Evolutionary conservation across 179 eudicot species (phyloP).

Genomic region (Carnegiea gigantea): DNA sequence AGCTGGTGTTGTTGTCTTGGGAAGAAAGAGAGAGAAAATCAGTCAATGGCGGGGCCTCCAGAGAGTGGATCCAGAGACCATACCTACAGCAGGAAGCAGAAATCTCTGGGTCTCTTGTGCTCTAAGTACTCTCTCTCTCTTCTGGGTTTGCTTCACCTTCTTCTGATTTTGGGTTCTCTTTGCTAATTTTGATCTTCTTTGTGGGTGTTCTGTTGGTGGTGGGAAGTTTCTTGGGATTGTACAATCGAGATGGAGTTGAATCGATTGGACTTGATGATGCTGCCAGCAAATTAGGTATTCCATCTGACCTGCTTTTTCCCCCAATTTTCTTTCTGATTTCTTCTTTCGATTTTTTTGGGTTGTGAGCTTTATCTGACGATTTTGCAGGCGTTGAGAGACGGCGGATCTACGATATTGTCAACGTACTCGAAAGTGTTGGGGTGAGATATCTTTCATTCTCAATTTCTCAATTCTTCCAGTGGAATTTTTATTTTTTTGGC

Average conservation of each 20-base stretch:
- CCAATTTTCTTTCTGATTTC: background rate
- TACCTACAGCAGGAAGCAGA: slow-evolving; percentile 75
- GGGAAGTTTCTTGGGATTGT: slow-evolving; percentile 82
- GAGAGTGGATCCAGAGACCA: slow-evolving; percentile 53
- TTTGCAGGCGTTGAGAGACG: slow-evolving; percentile 89
- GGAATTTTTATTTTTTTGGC: background rate
- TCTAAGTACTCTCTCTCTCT: slow-evolving; percentile 53
- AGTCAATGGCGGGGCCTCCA: slow-evolving; percentile 33
- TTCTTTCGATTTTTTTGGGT: background rate
- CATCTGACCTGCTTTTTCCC: slow-evolving; percentile 23
- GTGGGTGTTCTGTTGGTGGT: background rate
- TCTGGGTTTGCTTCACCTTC: slow-evolving; percentile 2
- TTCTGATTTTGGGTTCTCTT: background rate
- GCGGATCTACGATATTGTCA: slow-evolving; percentile 97
- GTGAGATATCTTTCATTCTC: slow-evolving; percentile 42
- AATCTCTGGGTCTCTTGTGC: slow-evolving; percentile 82
- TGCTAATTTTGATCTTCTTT: background rate
- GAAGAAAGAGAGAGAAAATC: background rate
- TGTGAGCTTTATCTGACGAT: background rate
- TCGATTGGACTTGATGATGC: slow-evolving; percentile 93
- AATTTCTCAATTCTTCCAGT: background rate
- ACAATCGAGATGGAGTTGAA: slow-evolving; percentile 75
- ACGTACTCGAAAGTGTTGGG: slow-evolving; percentile 92
- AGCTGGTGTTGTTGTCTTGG: background rate
- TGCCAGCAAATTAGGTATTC: slow-evolving; percentile 65